Percentiles rank a stretch among this genome's conserved stretches.
These are phyloP conservation scores for Ceratorhiza oryzae-sativae DNA, from an alignment of 1,284 basidiomycete genomes.

Conservation along the genomic window DNA sequence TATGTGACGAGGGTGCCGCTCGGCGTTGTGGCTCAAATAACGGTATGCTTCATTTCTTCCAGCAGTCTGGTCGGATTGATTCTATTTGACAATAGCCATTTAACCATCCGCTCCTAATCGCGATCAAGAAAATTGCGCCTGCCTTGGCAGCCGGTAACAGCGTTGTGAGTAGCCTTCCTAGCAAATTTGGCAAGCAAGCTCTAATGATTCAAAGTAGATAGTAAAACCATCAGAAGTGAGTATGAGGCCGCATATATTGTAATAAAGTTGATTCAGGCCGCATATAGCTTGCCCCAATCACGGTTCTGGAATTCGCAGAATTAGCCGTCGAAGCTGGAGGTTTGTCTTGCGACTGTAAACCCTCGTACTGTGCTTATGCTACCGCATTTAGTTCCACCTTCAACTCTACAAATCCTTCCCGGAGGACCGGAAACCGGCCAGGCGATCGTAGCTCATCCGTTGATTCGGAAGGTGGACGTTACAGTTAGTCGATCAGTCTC, in stretches of 20 bases:
- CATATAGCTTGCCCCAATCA: constrained; percentile 72
- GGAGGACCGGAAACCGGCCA: constrained; percentile 73
- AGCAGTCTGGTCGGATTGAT: not conserved
- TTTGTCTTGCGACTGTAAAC: constrained; percentile 48
- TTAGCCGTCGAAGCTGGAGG: constrained; percentile 70
- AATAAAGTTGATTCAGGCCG: not conserved
- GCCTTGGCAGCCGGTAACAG: constrained; percentile 85
- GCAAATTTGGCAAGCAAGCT: not conserved
- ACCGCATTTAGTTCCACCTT: constrained; percentile 65
- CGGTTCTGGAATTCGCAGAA: constrained; percentile 75
- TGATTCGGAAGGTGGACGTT: constrained; percentile 79
- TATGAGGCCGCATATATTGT: constrained; percentile 44
- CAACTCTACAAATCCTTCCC: constrained; percentile 74
- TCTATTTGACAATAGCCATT: constrained; percentile 65
- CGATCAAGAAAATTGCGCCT: constrained; percentile 84
- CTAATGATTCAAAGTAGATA: constrained; percentile 50
- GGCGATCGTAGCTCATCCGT: constrained; percentile 66
- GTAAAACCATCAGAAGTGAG: constrained; percentile 81
- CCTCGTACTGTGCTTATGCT: not conserved
- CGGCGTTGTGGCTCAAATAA: constrained; percentile 84
- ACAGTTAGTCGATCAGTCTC: constrained; percentile 60
- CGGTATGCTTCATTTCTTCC: constrained; percentile 54
- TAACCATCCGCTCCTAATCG: constrained; percentile 83
- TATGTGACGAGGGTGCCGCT: constrained; percentile 79
- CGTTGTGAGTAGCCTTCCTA: constrained; percentile 50